These are phyloP conservation scores for Hyaloscypha hepaticicola DNA, from an alignment of 495 filamentous ascomycete species.

Conservation along the genomic window DNA sequence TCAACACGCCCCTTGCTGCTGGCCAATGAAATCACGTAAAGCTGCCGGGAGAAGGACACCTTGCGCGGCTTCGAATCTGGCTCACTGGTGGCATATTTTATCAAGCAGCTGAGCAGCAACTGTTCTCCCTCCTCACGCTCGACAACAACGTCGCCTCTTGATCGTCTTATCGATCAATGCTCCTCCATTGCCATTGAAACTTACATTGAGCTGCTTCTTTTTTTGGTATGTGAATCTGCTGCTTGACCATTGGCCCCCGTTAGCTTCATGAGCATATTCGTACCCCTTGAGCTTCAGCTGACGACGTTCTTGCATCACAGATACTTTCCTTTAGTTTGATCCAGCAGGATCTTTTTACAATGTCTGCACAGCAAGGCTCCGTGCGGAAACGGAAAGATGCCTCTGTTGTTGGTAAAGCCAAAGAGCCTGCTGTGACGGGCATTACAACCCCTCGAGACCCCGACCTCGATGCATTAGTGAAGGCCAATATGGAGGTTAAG, in stretches of 20 bases:
- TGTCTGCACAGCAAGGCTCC: constrained; percentile 40
- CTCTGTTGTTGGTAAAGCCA: constrained; percentile 45
- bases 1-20: not conserved
- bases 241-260: not conserved
- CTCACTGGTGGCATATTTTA: not conserved
- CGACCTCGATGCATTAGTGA: constrained; percentile 45
- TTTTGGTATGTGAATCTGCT: constrained; percentile 3
- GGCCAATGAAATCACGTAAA: constrained; percentile 21
- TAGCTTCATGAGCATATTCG: too few species aligned
- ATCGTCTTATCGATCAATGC: constrained; percentile 28
- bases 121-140: not conserved
- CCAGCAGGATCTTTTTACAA: constrained; percentile 3
- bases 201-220: not conserved
- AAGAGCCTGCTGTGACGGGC: constrained; percentile 34
- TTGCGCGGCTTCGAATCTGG: constrained; percentile 7
- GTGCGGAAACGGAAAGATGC: constrained; percentile 54
- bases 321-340: constrained; percentile 9
- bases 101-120: constrained; percentile 4
- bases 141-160: constrained; percentile 30
- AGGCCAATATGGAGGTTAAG: constrained; percentile 33
- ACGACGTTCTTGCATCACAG: constrained; percentile 6
- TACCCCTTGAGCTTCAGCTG: constrained; percentile 13
- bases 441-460: constrained; percentile 38
- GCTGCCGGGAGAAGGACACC: constrained; percentile 22
- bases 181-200: constrained; percentile 26